These are phyloP conservation scores for Alternaria hordeiaustralica DNA, from an alignment of 2,329 filamentous ascomycete genomes.

Conservation along the genomic window DNA sequence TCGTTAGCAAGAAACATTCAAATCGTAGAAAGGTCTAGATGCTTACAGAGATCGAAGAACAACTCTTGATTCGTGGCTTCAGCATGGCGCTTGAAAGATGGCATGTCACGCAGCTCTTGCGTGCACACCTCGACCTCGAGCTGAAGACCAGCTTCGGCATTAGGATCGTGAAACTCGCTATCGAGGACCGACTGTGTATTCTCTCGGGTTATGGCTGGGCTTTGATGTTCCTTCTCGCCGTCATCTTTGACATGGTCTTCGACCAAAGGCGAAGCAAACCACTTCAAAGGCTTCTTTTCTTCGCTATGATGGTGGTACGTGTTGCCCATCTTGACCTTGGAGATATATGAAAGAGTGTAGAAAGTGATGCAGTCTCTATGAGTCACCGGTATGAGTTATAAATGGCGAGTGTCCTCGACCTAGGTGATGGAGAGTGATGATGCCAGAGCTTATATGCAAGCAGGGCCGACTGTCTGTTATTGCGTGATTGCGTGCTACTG, in stretches of 20 bases:
- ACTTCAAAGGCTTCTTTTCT: slow-evolving; percentile 1
- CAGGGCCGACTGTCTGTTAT: background rate
- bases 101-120: background rate
- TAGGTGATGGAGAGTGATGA: background rate
- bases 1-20: background rate
- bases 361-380: background rate
- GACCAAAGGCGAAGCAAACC: background rate
- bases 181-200: background rate
- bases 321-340: background rate
- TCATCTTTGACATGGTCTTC: background rate
- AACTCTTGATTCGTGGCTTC: slow-evolving; percentile 5
- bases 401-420: background rate
- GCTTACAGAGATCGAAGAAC: slow-evolving; percentile 6
- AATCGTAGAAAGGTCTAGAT: background rate
- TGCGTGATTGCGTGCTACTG: background rate
- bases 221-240: background rate
- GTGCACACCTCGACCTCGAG: background rate
- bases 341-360: background rate
- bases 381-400: background rate
- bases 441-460: background rate
- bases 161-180: background rate
- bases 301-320: background rate
- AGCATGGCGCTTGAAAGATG: background rate
- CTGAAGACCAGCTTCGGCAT: background rate
- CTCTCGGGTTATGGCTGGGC: background rate